These are phyloP conservation scores for Colletotrichum costaricense DNA, from an alignment of 2,329 filamentous ascomycete species.

Conservation along the genomic window DNA sequence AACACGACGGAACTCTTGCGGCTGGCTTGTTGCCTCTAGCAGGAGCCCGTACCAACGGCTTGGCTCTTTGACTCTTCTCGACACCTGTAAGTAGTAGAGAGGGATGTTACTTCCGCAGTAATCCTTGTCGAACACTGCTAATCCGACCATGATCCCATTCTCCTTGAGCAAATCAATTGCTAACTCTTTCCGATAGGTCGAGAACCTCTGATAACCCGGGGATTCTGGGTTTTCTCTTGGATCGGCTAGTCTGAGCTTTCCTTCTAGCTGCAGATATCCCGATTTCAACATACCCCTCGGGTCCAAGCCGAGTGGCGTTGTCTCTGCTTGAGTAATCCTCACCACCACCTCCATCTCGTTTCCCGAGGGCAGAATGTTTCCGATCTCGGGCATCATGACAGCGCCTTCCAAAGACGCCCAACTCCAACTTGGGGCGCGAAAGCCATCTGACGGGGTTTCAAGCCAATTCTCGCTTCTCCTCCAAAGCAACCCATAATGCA, in stretches of 20 bases:
- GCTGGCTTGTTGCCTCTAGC: background rate
- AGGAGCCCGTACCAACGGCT: background rate
- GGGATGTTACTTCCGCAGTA: background rate
- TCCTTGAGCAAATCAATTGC: background rate
- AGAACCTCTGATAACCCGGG: background rate
- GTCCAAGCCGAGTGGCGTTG: background rate
- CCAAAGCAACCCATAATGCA: background rate
- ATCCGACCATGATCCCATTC: background rate
- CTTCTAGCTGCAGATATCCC: background rate
- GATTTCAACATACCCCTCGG: background rate
- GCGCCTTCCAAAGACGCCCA: background rate
- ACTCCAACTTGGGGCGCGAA: slow-evolving; percentile 1
- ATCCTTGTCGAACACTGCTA: background rate
- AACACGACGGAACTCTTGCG: background rate
- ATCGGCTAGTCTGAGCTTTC: background rate
- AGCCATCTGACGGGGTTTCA: background rate
- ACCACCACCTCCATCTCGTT: background rate
- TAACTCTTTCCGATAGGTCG: background rate
- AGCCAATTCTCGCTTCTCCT: background rate
- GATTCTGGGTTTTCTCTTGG: background rate
- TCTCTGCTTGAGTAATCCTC: background rate
- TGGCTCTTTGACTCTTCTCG: background rate
- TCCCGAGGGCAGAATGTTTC: background rate
- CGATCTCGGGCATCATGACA: background rate
- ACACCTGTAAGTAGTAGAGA: background rate